Base-by-base conservation (phyloP, 1,139 yeast species). In the Suhomyces atakaporum region DNA sequence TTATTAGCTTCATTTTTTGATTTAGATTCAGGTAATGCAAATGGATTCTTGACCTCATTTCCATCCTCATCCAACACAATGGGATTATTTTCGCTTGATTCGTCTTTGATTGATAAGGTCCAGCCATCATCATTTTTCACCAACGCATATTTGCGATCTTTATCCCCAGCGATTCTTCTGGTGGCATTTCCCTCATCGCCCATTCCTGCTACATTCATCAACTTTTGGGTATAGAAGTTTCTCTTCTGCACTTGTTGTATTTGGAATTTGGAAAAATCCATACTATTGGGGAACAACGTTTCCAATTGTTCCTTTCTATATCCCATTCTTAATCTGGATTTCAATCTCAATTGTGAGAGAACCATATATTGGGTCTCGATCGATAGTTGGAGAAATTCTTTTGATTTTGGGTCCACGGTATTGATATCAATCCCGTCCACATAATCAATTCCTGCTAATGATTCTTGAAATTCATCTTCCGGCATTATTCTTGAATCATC, bases 261-360 rank as follows among this genome's bases (percentile, higher is more conserved):
- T 58, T 94, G 99, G 58, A 94, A 94, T 51, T 77, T 81, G 12
- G 97, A 89, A 53, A 94, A 94, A 42, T 89, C 97, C 79, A 87
- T 75, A 38, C 89, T 78, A 51, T 86, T 74, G 0, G 96, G 94
- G 51, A 92, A 94, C 41, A 88, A 65, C 3, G 75, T 67, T 46
- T 87, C 86, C 19, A 94, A 65, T 53, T 94, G 97, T 11, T 86
- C 92, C 42, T 88, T 87, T 0, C 90, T 73, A 54, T 84, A 88
- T 0, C 99, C 99, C 95, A 94, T 84, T 65, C 99, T 80, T 56
- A 94, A 74, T 39, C 99, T 67, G 0, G 97, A 90, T 44, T 88
- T 75, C 23, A 89, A 65, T 38, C 99, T 62, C 13, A 95, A 75
- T 39, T 88, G 88, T 8, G 92, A 87, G 16, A 94, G 63, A 2